Evolutionary conservation across 192 early-diverging fungal species (phyloP), one percentile per base, ranked within the genome.

Genomic region (Thamnidium elegans): DNA sequence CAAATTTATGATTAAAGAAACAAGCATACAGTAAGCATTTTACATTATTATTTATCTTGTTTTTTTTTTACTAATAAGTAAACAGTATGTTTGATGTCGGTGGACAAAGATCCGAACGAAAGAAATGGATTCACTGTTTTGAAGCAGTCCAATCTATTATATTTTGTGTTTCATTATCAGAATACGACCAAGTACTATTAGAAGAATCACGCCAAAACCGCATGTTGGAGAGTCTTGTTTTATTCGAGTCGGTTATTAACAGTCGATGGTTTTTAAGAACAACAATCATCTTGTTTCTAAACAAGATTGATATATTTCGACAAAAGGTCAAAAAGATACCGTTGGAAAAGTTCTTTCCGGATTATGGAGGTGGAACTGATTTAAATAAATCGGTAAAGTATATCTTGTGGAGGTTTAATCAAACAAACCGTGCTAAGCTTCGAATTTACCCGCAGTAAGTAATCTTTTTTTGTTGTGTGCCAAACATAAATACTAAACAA

Each of bases 181-280:
- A 92, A 72, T 94, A 92, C 74, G 91, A 94, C 71, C 92, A 93
- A 77, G 82, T 87, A 10, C 77, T 92, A 42, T 76, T 90, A 14
- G 92, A 94, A 62, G 92, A 93, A 66, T 78, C 81, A 13, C 72
- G 74, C 42, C 77, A 81, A 83, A 92, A 92, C 66, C 88, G 90
- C 61, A 92, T 94, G 86, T 79, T 87, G 58, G 92, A 94, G 72
- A 88, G 87, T 59, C 78, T 94, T 50, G 88, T 87, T 14, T 78
- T 94, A 50, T 94, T 94, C 65, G 89, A 89, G 68, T 94, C 90
- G 21, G 87, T 94, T 50, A 88, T 91, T 69, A 92, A 92, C 71
- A 89, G 87, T 71, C 81, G 90, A 39, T 90, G 90, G 87, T 94
- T 94, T 69, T 63, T 91, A 62, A 79, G 89, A 62, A 90, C 90